phyloP scores from a whole-genome alignment of 2,329 filamentous ascomycete genomes.

The Colletotrichum theobromicola region DNA sequence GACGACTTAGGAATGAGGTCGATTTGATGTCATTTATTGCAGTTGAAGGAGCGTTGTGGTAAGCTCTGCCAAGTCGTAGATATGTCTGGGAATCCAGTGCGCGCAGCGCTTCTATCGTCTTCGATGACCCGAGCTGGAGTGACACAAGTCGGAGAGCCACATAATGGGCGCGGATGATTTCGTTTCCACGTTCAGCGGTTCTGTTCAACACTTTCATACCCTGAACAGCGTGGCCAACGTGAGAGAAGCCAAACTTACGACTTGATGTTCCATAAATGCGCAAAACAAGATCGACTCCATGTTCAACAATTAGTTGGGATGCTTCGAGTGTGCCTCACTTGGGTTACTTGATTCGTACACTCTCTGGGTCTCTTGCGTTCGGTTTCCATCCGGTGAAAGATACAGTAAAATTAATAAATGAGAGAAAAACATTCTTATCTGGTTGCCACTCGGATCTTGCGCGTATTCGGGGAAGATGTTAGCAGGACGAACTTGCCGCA shows the following conservation, averaged over 20 bases:
- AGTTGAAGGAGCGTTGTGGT: background rate
- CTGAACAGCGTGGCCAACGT: background rate
- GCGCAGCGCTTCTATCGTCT: background rate
- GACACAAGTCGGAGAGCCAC: too few species aligned
- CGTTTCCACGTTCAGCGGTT: background rate
- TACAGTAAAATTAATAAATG: too few species aligned
- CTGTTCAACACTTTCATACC: background rate
- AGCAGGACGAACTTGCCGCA: background rate
- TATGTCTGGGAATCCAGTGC: accelerated
- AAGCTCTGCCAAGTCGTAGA: background rate
- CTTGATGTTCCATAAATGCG: background rate
- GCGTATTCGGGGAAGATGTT: background rate
- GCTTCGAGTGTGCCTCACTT: too few species aligned
- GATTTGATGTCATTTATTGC: background rate
- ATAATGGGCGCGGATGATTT: background rate
- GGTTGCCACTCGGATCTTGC: background rate
- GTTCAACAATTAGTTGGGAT: too few species aligned
- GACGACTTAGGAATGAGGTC: background rate
- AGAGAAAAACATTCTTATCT: background rate
- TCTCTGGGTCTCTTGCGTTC: accelerated
- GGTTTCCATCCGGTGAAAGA: background rate
- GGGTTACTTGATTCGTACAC: accelerated
- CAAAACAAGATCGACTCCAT: background rate
- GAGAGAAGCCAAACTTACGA: background rate
- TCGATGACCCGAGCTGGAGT: too few species aligned